These are phyloP conservation scores for Vittaforma corneae DNA, from an alignment of 371 early-diverging fungal genomes.

Conservation along the genomic window DNA sequence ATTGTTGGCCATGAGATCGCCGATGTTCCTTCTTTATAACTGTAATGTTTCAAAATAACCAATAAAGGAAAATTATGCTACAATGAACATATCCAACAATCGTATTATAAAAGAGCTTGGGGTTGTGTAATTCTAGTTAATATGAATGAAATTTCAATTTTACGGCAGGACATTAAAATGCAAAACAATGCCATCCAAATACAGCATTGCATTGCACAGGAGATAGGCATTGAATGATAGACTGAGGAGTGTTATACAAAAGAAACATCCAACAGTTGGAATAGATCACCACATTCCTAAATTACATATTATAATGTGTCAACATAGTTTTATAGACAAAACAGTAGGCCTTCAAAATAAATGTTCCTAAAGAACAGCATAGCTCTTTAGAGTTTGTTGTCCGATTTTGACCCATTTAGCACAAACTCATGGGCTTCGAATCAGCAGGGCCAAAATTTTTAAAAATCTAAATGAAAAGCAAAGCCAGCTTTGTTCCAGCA, in stretches of 20 bases:
- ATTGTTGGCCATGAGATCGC: too few relatives aligned
- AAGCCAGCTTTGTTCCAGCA: neutral
- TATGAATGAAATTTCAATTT: too few relatives aligned
- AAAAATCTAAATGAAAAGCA: conserved; percentile 4
- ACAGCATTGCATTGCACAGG: too few relatives aligned
- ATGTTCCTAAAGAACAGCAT: neutral
- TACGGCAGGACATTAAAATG: too few relatives aligned
- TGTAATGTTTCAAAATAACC: too few relatives aligned
- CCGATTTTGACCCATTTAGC: conserved; percentile 3
- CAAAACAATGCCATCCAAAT: too few relatives aligned
- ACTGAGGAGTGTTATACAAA: neutral
- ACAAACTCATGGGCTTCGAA: conserved; percentile 6
- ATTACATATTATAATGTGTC: neutral
- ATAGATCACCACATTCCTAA: neutral
- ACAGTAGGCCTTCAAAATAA: neutral
- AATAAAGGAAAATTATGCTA: too few relatives aligned
- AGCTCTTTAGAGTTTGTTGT: neutral
- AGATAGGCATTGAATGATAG: too few relatives aligned
- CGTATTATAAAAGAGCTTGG: too few relatives aligned
- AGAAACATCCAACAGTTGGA: neutral
- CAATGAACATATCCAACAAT: too few relatives aligned
- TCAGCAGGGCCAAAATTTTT: neutral
- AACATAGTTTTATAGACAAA: neutral
- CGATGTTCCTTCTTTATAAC: too few relatives aligned
- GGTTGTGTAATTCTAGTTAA: too few relatives aligned